Percentiles rank a stretch among this genome's conserved stretches.
Conservation (phyloP, 192 early-diverging fungal species). For the Entomortierella chlamydospora region DNA sequence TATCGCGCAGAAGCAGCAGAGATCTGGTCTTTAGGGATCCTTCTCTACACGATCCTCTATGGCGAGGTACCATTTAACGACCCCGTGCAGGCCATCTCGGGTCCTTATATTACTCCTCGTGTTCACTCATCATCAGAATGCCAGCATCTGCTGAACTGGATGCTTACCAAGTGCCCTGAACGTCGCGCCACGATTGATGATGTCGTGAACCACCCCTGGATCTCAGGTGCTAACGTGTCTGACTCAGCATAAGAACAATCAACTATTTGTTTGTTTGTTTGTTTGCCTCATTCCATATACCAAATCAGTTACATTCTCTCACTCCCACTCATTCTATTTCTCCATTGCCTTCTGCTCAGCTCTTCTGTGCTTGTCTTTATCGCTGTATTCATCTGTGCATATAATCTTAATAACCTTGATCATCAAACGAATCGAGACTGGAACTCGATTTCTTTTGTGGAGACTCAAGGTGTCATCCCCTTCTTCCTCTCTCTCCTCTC, state of each 20-base stretch:
- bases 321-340: too few species aligned
- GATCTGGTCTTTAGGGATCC: conserved; percentile 75
- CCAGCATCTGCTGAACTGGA: conserved; percentile 68
- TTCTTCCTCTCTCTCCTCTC: too few species aligned
- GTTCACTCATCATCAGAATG: conserved; percentile 61
- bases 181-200: conserved; percentile 72
- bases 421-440: background rate
- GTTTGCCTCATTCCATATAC: too few species aligned
- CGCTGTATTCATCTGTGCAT: too few species aligned
- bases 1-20: conserved; percentile 71
- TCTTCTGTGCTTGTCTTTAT: background rate
- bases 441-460: background rate
- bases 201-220: conserved; percentile 70
- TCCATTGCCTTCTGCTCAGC: too few species aligned
- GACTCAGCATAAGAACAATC: background rate
- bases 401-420: background rate
- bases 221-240: conserved; percentile 40
- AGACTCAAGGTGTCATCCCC: too few species aligned
- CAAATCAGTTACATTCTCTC: too few species aligned
- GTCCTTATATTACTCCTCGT: conserved; percentile 59
- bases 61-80: conserved; percentile 73
- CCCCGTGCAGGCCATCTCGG: conserved; percentile 62
- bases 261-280: background rate
- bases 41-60: conserved; percentile 75
- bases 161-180: conserved; percentile 72